Base-by-base conservation (phyloP, 2,329 filamentous ascomycete species). In the Penicillium thymicola region DNA sequence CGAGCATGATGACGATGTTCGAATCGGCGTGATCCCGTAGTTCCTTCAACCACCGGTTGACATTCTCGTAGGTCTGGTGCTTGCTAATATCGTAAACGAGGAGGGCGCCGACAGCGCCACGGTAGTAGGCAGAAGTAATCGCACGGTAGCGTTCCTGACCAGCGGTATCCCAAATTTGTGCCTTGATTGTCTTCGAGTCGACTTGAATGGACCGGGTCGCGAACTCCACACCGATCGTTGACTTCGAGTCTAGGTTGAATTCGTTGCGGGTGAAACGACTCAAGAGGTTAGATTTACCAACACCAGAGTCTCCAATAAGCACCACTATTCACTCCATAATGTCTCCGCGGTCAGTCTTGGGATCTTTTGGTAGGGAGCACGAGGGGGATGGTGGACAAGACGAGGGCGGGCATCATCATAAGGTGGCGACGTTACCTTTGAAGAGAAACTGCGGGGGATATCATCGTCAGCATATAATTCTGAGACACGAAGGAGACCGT, bases 51-150 rank as follows among this genome's bases (percentile, higher is more conserved):
- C 94, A 99, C 79, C 95, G 86, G 66, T 92, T 97, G 71, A 99
- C 94, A 76, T 97, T 97, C 80, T 97, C 93, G 78, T 97, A 97
- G 65, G 94, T 97, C 81, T 96, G 92, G 79, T 97, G 92, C 85
- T 97, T 97, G 89, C 90, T 96, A 78, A 97, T 97, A 78, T 99
- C 93, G 82, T 99, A 99, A 72, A 99, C 94, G 64, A 99, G 90
- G 59, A 99, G 87, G 62, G 94, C 94, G 70, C 94, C 94, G 55
- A 99, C 94, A 54, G 94, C 95, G 71, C 94, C 95, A 70, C 94
- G 89, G 80, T 99, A 99, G 83, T 99, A 99, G 67, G 94, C 94
- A 59, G 94, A 97, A 68, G 94, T 99, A 77, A 99, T 99, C 76
- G 94, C 94, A 75, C 95, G 90, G 82, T 97, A 99, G 76, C 94